phyloP scores from a whole-genome alignment of 768 basidiomycete species.

The Paxillus ammoniavirescens region DNA sequence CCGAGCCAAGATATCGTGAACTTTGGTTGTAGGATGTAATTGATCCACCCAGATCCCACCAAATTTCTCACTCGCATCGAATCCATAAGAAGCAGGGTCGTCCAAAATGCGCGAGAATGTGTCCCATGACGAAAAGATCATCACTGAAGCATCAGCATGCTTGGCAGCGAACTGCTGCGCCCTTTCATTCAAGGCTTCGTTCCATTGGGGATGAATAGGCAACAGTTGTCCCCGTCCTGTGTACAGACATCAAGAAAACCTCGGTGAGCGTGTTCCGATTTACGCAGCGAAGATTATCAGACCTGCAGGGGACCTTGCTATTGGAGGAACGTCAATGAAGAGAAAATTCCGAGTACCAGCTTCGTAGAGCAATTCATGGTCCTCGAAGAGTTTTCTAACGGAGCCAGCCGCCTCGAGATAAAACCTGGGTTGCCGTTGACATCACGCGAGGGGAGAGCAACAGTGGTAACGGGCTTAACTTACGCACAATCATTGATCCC shows the following conservation, averaged over 20 bases:
- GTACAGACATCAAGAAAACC: no score
- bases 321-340: conserved; percentile 59
- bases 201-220: conserved; percentile 39
- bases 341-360: conserved; percentile 54
- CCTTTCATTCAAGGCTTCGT: conserved; percentile 34
- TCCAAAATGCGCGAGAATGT: conserved; percentile 49
- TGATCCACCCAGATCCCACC: conserved; percentile 12
- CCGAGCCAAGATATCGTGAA: neutral
- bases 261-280: neutral
- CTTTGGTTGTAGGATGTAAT: conserved; percentile 11
- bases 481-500: conserved; percentile 54
- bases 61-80: neutral
- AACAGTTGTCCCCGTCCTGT: neutral
- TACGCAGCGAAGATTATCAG: neutral
- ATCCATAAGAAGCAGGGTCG: conserved; percentile 30
- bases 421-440: neutral
- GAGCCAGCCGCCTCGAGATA: neutral
- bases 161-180: conserved; percentile 35
- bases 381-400: conserved; percentile 33
- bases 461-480: conserved; percentile 32
- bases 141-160: conserved; percentile 45
- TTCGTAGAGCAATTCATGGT: conserved; percentile 49
- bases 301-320: conserved; percentile 31
- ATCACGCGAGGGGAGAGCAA: neutral
- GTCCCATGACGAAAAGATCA: conserved; percentile 49